Percentiles rank a stretch among this genome's conserved stretches.
Conservation (phyloP, 1,284 basidiomycete genomes). For the Marasmius tenuissimus region DNA sequence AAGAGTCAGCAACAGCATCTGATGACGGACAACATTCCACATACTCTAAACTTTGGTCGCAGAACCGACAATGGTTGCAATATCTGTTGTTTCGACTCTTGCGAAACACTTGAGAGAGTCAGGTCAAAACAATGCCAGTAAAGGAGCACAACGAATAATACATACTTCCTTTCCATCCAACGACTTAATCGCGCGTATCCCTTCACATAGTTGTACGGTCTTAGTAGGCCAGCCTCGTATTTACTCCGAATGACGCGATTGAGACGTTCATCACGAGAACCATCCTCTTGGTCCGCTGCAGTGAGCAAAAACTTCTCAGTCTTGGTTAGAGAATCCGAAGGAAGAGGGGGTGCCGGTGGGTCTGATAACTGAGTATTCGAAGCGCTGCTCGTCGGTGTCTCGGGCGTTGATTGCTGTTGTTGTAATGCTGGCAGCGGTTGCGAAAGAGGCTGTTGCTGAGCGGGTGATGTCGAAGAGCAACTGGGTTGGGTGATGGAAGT, state of each 20-base stretch:
- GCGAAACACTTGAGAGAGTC: conserved; percentile 63
- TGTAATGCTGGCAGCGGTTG: conserved; percentile 5
- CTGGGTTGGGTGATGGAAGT: conserved; percentile 12
- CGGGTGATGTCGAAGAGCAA: conserved; percentile 19
- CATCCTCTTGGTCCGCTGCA: conserved; percentile 93
- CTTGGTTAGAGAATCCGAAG: conserved; percentile 58
- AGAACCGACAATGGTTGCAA: conserved; percentile 87
- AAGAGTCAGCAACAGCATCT: conserved; percentile 2
- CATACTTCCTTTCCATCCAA: conserved; percentile 93
- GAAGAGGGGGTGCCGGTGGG: conserved; percentile 46
- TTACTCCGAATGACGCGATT: conserved; percentile 94
- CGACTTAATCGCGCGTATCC: conserved; percentile 86
- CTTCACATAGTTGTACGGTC: conserved; percentile 96
- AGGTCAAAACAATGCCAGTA: not conserved
- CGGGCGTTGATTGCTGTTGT: conserved; percentile 2
- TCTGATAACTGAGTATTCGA: conserved; percentile 17
- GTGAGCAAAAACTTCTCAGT: conserved; percentile 91
- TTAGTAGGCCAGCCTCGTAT: conserved; percentile 93
- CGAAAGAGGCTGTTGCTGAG: conserved; percentile 14
- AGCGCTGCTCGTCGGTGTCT: conserved; percentile 11
- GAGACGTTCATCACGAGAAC: conserved; percentile 87
- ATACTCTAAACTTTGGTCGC: conserved; percentile 88
- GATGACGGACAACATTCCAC: conserved; percentile 18
- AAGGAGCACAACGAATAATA: conserved; percentile 3
- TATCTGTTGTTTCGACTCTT: conserved; percentile 88